Evolutionary conservation across 164 flowering plant species (phyloP), one percentile per base, ranked within the genome.

Genomic region (Aristolochia contorta): DNA sequence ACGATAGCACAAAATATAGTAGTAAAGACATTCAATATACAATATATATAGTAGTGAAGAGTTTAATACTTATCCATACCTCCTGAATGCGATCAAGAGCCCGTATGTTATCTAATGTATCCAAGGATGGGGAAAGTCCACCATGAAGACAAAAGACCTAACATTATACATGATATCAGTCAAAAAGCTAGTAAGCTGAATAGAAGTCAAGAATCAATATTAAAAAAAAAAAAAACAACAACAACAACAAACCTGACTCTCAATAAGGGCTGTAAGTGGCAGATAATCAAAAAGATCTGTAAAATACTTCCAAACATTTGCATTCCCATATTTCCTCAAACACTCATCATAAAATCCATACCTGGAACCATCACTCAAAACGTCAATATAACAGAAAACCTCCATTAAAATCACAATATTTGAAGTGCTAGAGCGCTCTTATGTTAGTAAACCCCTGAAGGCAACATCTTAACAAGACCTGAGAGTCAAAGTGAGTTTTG

Each of bases 261-360:
- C 78, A 58, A 77, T 74, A 19, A 77, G 74, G 59, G 81, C 81
- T 55, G 81, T 78, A 37, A 78, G 79, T 41, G 81, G 82, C 50
- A 78, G 72, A 64, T 76, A 78, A 62, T 78, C 79, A 57, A 78
- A 78, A 59, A 78, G 79, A 57, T 78, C 82, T 41, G 82, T 78
- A 49, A 78, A 78, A 56, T 59, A 61, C 69, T 78, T 78, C 82
- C 82, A 78, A 52, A 78, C 82, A 67, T 78, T 78, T 57, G 82
- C 82, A 74, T 76, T 78, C 53, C 79, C 82, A 60, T 78, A 78
- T 67, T 77, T 77, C 71, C 81, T 77, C 72, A 77, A 68, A 67
- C 78, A 77, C 60, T 75, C 81, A 56, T 77, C 78, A 68, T 77
- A 77, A 67, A 77, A 77, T 6, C 80, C 80, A 57, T 77, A 77